Conservation (phyloP, 1,139 yeast species). For the Arxiozyma heterogenica region DNA sequence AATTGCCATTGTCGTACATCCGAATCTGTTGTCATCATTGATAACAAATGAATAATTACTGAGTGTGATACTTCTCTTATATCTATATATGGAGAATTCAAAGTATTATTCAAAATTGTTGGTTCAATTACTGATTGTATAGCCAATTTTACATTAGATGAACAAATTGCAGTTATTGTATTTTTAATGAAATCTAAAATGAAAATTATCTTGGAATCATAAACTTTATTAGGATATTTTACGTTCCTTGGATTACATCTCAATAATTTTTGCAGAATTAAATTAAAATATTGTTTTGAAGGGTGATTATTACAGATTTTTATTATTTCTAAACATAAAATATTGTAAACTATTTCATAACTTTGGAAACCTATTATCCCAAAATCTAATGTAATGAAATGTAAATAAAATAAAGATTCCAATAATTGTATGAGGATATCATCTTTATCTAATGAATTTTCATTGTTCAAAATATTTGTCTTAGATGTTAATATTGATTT, state of each 20-base stretch:
- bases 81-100: slow-evolving; percentile 9
- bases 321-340: slow-evolving; percentile 7
- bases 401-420: slow-evolving; percentile 15
- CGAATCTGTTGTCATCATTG: slow-evolving; percentile 4
- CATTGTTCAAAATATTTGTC: background rate
- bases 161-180: slow-evolving; percentile 8
- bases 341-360: slow-evolving; percentile 21
- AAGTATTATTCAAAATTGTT: slow-evolving; percentile 6
- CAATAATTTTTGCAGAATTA: slow-evolving; percentile 10
- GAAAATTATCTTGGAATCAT: slow-evolving; percentile 20
- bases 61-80: slow-evolving; percentile 23
- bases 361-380: slow-evolving; percentile 24
- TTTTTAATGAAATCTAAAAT: slow-evolving; percentile 19
- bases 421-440: slow-evolving; percentile 10
- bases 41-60: slow-evolving; percentile 16
- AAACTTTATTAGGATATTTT: slow-evolving; percentile 13
- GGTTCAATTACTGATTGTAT: slow-evolving; percentile 11
- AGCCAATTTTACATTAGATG: background rate
- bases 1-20: slow-evolving; percentile 19
- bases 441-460: background rate
- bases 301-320: background rate
- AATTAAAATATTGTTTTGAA: background rate
- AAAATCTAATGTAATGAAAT: slow-evolving; percentile 23
- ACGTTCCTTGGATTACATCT: slow-evolving; percentile 6
- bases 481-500: slow-evolving; percentile 12